These are phyloP conservation scores for Kalaharituber pfeilii DNA, from an alignment of 2,329 filamentous ascomycete genomes.

Conservation along the genomic window DNA sequence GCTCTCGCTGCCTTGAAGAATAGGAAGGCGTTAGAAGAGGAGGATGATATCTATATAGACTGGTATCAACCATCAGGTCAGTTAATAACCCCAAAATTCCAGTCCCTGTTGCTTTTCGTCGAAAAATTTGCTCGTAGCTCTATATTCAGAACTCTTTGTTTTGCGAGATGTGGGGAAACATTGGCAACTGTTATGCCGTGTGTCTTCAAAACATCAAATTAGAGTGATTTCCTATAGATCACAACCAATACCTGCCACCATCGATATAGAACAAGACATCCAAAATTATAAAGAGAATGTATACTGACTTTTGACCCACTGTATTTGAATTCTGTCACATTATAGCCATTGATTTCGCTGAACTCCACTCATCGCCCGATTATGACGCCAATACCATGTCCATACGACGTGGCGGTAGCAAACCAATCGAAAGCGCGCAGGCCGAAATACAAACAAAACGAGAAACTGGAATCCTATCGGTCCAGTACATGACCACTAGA, in stretches of 20 bases:
- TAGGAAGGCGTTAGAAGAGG: constrained; percentile 17
- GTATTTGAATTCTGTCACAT: background rate
- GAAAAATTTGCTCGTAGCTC: no score
- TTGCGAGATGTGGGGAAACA: background rate
- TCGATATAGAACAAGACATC: background rate
- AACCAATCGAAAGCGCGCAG: constrained; percentile 14
- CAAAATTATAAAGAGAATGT: background rate
- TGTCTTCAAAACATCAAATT: background rate
- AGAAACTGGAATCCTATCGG: constrained; percentile 15
- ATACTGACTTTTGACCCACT: background rate
- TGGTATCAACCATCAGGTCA: constrained; percentile 18
- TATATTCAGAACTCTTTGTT: background rate
- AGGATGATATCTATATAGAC: constrained; percentile 16
- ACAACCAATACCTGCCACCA: background rate
- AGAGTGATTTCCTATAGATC: background rate
- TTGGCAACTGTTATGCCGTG: background rate
- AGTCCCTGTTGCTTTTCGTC: background rate
- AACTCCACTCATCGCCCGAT: constrained; percentile 13
- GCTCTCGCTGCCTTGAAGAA: constrained; percentile 19
- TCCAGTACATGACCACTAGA: constrained; percentile 14
- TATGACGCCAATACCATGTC: constrained; percentile 11
- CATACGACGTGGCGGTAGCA: constrained; percentile 15
- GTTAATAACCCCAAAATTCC: background rate
- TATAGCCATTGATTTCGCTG: constrained; percentile 15
- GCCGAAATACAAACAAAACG: constrained; percentile 17